A percentile compares a stretch with the other conserved stretches of the same genome.
These are phyloP conservation scores for Botrytis medusae DNA, from an alignment of 2,329 filamentous ascomycete species.

Conservation along the genomic window DNA sequence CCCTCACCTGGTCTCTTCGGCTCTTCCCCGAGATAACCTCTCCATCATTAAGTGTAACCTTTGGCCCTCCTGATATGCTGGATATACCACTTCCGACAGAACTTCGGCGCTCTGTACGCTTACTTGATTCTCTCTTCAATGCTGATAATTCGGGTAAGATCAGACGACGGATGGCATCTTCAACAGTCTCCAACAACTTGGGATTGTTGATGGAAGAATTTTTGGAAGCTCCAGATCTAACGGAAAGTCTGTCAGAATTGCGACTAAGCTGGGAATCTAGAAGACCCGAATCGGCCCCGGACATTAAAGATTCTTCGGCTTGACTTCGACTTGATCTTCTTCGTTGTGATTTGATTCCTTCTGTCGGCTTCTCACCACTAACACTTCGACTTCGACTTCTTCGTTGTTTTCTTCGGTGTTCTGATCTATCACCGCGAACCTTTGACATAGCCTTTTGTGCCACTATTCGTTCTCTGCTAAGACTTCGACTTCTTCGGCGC, in stretches of 20 bases:
- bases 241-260: conserved; percentile 58
- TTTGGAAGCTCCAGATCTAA: conserved; percentile 51
- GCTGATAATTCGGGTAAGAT: conserved; percentile 87
- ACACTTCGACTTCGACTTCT: conserved; percentile 48
- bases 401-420: conserved; percentile 44
- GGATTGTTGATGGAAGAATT: conserved; percentile 71
- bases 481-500: conserved; percentile 59
- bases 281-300: conserved; percentile 56
- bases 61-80: conserved; percentile 56
- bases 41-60: conserved; percentile 59
- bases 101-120: conserved; percentile 50
- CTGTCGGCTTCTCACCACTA: conserved; percentile 46
- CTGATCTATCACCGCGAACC: conserved; percentile 52
- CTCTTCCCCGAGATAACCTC: conserved; percentile 55
- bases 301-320: conserved; percentile 48
- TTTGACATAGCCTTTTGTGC: conserved; percentile 70
- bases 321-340: conserved; percentile 50
- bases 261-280: conserved; percentile 53
- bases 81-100: conserved; percentile 47
- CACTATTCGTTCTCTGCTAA: conserved; percentile 63
- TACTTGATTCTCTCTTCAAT: conserved; percentile 85
- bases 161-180: conserved; percentile 71
- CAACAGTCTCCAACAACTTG: conserved; percentile 68
- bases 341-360: conserved; percentile 47
- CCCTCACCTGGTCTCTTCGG: conserved; percentile 46